These are phyloP conservation scores for Cladosporium sp. DNA, from an alignment of 2,329 filamentous ascomycete genomes.

Conservation along the genomic window DNA sequence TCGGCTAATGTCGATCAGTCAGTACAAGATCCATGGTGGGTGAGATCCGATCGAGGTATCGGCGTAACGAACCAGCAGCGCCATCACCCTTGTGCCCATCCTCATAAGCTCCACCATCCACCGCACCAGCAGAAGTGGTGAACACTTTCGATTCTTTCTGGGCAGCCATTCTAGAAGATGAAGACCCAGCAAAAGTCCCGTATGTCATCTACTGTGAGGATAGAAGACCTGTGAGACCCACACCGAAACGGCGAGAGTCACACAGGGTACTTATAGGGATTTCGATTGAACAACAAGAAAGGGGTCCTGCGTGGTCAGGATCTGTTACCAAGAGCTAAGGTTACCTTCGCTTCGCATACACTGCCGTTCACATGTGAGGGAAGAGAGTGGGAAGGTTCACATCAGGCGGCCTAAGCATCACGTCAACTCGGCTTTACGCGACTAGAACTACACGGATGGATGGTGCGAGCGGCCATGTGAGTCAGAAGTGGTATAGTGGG, in stretches of 20 bases:
- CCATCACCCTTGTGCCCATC: background rate
- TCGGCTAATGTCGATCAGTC: background rate
- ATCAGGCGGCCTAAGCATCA: conserved; percentile 6
- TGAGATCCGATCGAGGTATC: background rate
- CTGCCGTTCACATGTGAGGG: background rate
- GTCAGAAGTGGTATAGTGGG: conserved; percentile 10
- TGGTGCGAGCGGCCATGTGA: background rate
- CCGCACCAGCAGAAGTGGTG: background rate
- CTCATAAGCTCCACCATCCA: background rate
- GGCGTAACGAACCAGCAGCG: background rate
- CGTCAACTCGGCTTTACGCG: conserved; percentile 2
- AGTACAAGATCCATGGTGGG: background rate
- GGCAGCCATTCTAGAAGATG: background rate
- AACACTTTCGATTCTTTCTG: background rate
- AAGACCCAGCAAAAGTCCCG: conserved; percentile 6
- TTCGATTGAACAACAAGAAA: background rate
- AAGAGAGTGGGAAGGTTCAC: background rate
- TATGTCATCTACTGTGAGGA: background rate
- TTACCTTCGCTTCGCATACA: background rate
- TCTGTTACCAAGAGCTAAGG: background rate
- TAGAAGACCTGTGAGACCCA: background rate
- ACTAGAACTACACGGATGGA: background rate
- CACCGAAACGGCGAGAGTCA: background rate
- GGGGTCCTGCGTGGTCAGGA: background rate
- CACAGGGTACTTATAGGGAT: background rate